A percentile compares a stretch with the other conserved stretches of the same genome.
Conservation (phyloP, 2,329 filamentous ascomycete genomes). For the Epichloe gansuensis region DNA sequence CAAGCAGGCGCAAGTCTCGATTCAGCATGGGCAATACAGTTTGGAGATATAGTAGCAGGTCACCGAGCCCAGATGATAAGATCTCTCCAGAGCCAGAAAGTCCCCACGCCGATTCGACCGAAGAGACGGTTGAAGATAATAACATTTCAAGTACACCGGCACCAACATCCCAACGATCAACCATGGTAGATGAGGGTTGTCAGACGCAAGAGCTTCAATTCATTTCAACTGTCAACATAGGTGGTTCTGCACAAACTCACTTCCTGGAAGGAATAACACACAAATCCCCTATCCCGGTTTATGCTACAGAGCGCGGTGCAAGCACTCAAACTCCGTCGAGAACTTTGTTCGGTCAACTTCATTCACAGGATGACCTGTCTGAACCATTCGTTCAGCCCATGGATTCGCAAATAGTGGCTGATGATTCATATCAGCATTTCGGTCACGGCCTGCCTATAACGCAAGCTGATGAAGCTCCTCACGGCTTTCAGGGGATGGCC, state of each 20-base stretch:
- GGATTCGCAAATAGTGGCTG: neutral
- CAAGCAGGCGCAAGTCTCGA: conserved; percentile 51
- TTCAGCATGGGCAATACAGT: conserved; percentile 53
- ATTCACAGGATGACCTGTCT: neutral
- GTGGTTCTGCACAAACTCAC: conserved; percentile 17
- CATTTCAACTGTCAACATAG: conserved; percentile 16
- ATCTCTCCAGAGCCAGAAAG: conserved; percentile 12
- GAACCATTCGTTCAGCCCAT: neutral
- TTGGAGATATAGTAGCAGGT: conserved; percentile 65
- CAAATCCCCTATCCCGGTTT: conserved; percentile 6
- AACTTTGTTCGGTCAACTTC: conserved; percentile 3
- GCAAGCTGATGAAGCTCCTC: neutral
- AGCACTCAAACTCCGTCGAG: conserved; percentile 8
- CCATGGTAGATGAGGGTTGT: conserved; percentile 25
- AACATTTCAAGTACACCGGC: neutral
- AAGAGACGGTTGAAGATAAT: neutral
- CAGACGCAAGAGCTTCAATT: conserved; percentile 21
- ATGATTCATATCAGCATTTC: neutral
- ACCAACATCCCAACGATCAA: conserved; percentile 1
- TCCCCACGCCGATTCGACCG: conserved; percentile 9
- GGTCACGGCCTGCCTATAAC: neutral
- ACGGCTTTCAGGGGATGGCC: neutral
- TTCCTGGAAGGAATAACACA: conserved; percentile 5
- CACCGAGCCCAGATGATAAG: conserved; percentile 54
- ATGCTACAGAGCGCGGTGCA: neutral